Evolutionary conservation across 352 stramenopile species (phyloP), one percentile per base, ranked within the genome.

Genomic region (Globisporangium uncinulatum): DNA sequence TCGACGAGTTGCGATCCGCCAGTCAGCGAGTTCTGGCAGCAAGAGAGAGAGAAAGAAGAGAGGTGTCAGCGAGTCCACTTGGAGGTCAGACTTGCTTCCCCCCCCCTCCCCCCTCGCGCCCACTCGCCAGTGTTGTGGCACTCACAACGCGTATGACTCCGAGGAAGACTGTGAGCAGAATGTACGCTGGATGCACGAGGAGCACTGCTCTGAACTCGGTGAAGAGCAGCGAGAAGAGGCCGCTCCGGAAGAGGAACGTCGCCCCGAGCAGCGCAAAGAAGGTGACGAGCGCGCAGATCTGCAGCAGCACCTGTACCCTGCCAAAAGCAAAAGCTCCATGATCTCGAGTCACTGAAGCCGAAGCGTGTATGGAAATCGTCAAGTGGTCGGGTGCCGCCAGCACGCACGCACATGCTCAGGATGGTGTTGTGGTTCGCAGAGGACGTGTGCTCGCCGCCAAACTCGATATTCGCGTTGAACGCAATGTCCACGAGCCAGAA

Each of bases 231-330:
- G 63, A 63, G 48, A 88, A 87, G 24, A 90, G 70, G 0, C 80
- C 77, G 42, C 76, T 90, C 24, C 74, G 77, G 62, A 90, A 90
- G 54, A 87, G 70, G 61, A 88, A 88, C 10, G 80, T 90, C 13
- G 66, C 69, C 2, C 75, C 76, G 14, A 90, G 60, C 46, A 88
- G 52, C 54, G 74, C 62, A 17, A 90, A 70, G 8, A 88, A 68
- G 39, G 84, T 79, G 42, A 88, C 63, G 3, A 82, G 53, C 34
- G 66, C 70, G 41, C 71, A 66, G 46, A 90, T 76, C 56, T 90
- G 80, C n/a, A 87, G 65, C 41, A 88, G 50, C 41, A 79, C 70
- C 58, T 90, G 80, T 6, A 84, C 72, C 52, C 77, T 90, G 13
- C 15, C 10, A 21, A 29, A 19, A 19, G 1, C n/a, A 29, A 29